These are phyloP conservation scores for Salix brachista DNA, from an alignment of 345 rosid genomes.

Conservation along the genomic window DNA sequence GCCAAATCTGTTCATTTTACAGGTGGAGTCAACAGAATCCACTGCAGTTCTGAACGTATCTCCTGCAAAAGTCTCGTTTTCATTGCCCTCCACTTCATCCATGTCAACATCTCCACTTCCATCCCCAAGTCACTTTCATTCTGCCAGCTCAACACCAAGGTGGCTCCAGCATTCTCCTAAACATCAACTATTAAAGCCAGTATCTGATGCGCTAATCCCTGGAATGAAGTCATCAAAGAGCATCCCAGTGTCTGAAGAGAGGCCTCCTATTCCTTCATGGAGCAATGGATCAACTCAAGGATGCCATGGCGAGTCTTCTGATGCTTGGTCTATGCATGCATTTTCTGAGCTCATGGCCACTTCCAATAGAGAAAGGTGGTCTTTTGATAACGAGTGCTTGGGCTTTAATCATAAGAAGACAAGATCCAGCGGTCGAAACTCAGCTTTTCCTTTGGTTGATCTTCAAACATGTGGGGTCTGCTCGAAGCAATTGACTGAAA, in stretches of 20 bases:
- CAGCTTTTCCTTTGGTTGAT: conserved; percentile 43
- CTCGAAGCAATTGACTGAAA: conserved; percentile 68
- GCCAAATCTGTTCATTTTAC: conserved; percentile 9
- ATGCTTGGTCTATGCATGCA: conserved; percentile 79
- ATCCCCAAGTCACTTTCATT: conserved; percentile 46
- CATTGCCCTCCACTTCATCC: conserved; percentile 69
- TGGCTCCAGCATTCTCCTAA: conserved; percentile 39
- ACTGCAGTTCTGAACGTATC: conserved; percentile 46
- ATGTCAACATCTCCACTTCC: conserved; percentile 44
- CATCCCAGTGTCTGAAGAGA: conserved; percentile 39
- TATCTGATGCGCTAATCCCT: conserved; percentile 34
- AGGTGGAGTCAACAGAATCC: conserved; percentile 52
- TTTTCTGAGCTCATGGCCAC: conserved; percentile 74
- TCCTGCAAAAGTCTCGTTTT: conserved; percentile 51
- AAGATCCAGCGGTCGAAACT: conserved; percentile 40
- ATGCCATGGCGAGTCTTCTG: conserved; percentile 65
- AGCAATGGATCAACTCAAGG: conserved; percentile 52
- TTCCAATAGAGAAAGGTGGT: conserved; percentile 56
- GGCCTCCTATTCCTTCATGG: conserved; percentile 43
- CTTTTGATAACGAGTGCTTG: conserved; percentile 53
- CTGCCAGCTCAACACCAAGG: conserved; percentile 40
- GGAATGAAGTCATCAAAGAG: conserved; percentile 43
- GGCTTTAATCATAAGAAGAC: conserved; percentile 46
- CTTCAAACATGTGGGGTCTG: conserved; percentile 84
- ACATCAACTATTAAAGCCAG: conserved; percentile 37